Evolutionary conservation across 495 filamentous ascomycete genomes (phyloP).

Genomic region (Parmelia sp.): DNA sequence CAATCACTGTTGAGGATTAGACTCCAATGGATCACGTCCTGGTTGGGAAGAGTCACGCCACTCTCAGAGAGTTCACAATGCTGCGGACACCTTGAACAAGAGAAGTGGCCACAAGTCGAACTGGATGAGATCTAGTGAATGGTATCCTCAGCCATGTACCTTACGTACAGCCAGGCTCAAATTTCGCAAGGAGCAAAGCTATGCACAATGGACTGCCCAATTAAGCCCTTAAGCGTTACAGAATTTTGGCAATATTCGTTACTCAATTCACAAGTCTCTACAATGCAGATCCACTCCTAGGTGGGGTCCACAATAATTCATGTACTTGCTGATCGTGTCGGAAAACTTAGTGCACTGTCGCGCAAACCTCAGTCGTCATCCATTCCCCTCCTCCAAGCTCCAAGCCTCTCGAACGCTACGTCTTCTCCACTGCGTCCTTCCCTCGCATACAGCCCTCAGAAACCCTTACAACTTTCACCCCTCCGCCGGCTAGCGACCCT

Average conservation of each 20-base stretch:
- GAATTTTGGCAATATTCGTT: not conserved
- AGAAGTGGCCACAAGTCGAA: not conserved
- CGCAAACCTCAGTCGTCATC: conserved; percentile 68
- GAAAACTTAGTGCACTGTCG: conserved; percentile 47
- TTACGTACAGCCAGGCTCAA: not conserved
- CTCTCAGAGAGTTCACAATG: not conserved
- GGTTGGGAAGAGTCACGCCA: not conserved
- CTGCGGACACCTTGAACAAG: not conserved
- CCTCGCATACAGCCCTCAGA: conserved; percentile 53
- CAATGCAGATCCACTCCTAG: not conserved
- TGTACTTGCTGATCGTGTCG: not conserved
- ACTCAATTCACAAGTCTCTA: not conserved
- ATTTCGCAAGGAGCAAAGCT: not conserved
- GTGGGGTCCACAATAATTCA: not conserved
- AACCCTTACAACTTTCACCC: conserved; percentile 34
- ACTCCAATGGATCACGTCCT: not conserved
- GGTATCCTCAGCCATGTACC: not conserved
- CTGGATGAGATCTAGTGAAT: not conserved
- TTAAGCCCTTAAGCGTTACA: not conserved
- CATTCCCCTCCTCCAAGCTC: conserved; percentile 49
- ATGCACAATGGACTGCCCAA: too few relatives aligned
- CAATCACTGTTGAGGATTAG: not conserved
- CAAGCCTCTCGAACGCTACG: conserved; percentile 67
- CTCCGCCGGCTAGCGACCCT: conserved; percentile 29
- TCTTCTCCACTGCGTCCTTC: conserved; percentile 75